A percentile compares a stretch with the other conserved stretches of the same genome.
Conservation (phyloP, 164 flowering plant genomes). For the Vitis amurensis region DNA sequence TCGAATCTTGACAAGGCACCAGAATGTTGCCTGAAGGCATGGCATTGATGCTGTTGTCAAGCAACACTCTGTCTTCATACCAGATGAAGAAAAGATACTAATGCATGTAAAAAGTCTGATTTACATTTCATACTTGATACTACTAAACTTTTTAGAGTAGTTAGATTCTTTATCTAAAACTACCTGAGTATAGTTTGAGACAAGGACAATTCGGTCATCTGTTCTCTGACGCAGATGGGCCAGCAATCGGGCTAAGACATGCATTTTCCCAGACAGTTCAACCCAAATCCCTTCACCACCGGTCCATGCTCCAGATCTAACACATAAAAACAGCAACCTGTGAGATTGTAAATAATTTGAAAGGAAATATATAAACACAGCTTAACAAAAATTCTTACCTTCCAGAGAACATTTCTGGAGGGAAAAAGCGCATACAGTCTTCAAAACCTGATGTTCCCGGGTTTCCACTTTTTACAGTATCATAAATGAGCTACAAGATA, state of each 20-base stretch:
- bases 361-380: conserved; percentile 1
- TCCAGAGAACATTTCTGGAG: conserved; percentile 85
- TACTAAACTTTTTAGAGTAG: background rate
- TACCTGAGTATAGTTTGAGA: conserved; percentile 98
- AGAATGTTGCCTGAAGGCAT: background rate
- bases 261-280: conserved; percentile 97
- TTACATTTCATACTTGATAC: background rate
- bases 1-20: background rate
- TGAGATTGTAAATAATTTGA: background rate
- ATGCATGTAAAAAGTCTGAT: background rate
- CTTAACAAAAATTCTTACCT: conserved; percentile 44
- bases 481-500: conserved; percentile 83
- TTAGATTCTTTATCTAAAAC: background rate
- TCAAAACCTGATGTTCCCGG: conserved; percentile 89
- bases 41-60: background rate
- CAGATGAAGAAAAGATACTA: background rate
- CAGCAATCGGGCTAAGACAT: conserved; percentile 87
- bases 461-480: conserved; percentile 74
- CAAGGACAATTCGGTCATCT: conserved; percentile 92
- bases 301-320: conserved; percentile 94
- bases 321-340: conserved; percentile 11
- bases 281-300: conserved; percentile 98
- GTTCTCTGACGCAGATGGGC: conserved; percentile 82
- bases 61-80: background rate
- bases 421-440: conserved; percentile 87